Base-by-base conservation (phyloP, 352 stramenopile genomes). In the Thalassiosira oceanica region DNA sequence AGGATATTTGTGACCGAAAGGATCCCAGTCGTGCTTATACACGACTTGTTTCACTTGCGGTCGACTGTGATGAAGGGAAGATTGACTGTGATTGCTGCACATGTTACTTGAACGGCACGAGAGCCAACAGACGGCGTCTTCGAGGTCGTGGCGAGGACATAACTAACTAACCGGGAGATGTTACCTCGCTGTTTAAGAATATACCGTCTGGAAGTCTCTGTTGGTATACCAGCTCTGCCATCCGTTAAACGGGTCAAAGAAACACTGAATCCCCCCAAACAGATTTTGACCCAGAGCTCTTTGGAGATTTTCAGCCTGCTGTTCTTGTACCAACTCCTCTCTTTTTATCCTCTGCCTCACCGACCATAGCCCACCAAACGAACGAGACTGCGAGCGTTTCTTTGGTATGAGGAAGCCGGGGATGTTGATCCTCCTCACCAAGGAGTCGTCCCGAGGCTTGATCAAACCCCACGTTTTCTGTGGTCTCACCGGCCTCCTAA, bases 161-260 rank as follows among this genome's bases (percentile, higher is more conserved):
- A n/a, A n/a, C n/a, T n/a, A n/a, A n/a, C n/a, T n/a, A n/a, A n/a
- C n/a, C n/a, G n/a, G n/a, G n/a, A n/a, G n/a, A n/a, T n/a, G n/a
- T n/a, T n/a, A n/a, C 31, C 7, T 37, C 31, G 31, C 13, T 20
- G 37, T 13, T 20, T 6, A 13, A 5, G n/a, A 8, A 20, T 31
- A 51, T 35, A 78, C 60, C 28, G 50, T n/a, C 37, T 60, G 50
- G 43, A 78, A 78, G 28, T 78, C 58, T 2, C 61, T 29, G 49
- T 58, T 45, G 16, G 60, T 78, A 48, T 78, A 78, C 67, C 67
- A 78, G 58, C 58, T 68, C 20, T 39, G 46, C 67, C 67, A 78
- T 6, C 31, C 51, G 2, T 60, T 45, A 52, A 78, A 67, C 42
- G 67, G 67, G 50, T 78, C 67, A 60, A 61, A 72, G 42, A 72